Evolutionary conservation across 163 green algal genomes (phyloP).

Genomic region (Chloromonas sp.): DNA sequence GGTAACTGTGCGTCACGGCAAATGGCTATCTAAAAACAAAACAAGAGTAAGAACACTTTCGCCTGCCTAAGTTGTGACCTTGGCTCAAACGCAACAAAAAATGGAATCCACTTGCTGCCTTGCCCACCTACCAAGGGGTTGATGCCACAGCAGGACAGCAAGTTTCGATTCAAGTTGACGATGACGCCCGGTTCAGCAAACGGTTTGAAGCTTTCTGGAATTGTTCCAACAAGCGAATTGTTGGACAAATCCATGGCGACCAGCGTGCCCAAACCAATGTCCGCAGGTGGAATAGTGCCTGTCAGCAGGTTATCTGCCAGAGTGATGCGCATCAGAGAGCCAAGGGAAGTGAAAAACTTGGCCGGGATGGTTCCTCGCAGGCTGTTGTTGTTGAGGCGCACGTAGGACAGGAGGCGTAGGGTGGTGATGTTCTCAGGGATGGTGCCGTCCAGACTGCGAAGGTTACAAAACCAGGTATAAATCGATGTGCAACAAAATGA

Average conservation of each 20-base stretch:
- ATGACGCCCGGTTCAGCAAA: neutral
- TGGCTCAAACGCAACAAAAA: no score
- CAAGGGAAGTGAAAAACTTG: neutral
- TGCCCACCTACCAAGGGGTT: neutral
- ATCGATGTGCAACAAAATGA: no score
- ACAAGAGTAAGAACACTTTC: no score
- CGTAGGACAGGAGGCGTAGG: neutral
- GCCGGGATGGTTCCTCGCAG: constrained; percentile 17
- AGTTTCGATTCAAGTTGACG: constrained; percentile 32
- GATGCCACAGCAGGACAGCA: constrained; percentile 37
- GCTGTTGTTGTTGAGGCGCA: constrained; percentile 5
- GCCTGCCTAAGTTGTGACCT: no score
- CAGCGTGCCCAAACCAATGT: neutral
- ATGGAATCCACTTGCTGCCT: no score
- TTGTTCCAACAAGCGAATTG: constrained; percentile 20
- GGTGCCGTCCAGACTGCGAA: neutral
- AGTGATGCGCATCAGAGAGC: neutral
- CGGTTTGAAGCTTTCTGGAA: constrained; percentile 7
- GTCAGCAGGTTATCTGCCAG: constrained; percentile 6
- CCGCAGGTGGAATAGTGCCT: constrained; percentile 21
- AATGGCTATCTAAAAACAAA: no score
- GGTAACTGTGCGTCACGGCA: no score
- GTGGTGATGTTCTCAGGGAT: neutral
- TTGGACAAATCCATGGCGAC: constrained; percentile 17
- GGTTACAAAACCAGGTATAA: neutral